Base-by-base conservation (phyloP, 768 basidiomycete species). In the Russula emetica region DNA sequence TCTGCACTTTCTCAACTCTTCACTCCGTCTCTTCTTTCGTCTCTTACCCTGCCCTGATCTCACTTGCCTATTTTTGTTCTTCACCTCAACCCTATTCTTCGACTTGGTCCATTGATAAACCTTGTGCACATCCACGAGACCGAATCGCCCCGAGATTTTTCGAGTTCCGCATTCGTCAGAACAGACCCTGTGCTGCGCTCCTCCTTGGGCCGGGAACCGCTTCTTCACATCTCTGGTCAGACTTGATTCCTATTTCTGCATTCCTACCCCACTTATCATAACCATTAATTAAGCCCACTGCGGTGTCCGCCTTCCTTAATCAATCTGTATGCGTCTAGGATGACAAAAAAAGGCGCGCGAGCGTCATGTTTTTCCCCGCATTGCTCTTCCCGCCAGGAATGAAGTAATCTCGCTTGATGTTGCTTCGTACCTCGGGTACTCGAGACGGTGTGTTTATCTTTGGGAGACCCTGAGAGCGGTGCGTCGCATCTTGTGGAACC, bases 91-190 rank as follows among this genome's bases (percentile, higher is more conserved):
- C 4, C 6, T 30, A 2, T 30, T 30, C 30, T 36, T 13, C 34
- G 13, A 36, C 34, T 1, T 36, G 11, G 36, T 14, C 36, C 34
- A 34, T 1, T n/a, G 34, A 34, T 34, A 34, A 34, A 34, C 34
- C 36, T 14, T 36, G 36, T n/a, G 44, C 20, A 1, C 44, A n/a
- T 6, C 42, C 44, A 20, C 44, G 44, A 44, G 8, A 44, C 44
- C 6, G 18, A 42, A 8, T 42, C 18, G 11, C 40, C 16, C n/a
- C 18, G 40, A 44, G 7, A 1, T 18, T 44, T 44, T 16, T 44
- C 42, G 42, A 55, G 47, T 34, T 5, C 61, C 47, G 55, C 49
- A n/a, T 51, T 44, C n/a, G 61, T 57, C 61, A 55, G 61, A 62
- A 50, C 42, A 16, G 10, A 3, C 10, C 22, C 10, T 32, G 13